Percentiles rank a stretch among this genome's conserved stretches.
phyloP scores from a whole-genome alignment of 768 basidiomycete genomes.

The Pilatotrama ljubarskyi region DNA sequence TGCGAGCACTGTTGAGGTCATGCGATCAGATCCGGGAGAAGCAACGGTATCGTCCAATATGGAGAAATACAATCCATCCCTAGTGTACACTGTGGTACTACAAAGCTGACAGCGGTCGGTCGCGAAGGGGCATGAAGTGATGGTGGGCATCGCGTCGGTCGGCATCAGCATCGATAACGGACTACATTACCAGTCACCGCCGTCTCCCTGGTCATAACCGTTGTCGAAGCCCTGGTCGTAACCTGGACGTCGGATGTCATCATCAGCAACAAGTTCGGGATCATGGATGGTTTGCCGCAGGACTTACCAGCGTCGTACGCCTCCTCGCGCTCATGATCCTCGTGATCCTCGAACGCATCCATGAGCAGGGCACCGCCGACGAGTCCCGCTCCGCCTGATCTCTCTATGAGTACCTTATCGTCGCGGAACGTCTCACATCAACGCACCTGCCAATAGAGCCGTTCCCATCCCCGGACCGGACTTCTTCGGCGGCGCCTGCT shows the following conservation, averaged over 20 bases:
- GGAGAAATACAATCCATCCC: not conserved
- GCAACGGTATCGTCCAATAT: not conserved
- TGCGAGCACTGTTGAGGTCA: not conserved
- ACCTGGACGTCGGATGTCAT: constrained; percentile 11
- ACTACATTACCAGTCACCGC: constrained; percentile 26
- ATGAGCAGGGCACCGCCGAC: constrained; percentile 60
- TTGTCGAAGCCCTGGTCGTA: constrained; percentile 32
- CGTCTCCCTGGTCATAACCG: constrained; percentile 26
- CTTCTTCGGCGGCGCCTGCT: constrained; percentile 43
- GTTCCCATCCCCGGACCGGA: constrained; percentile 53
- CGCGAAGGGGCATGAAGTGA: not conserved
- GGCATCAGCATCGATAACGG: too few relatives aligned
- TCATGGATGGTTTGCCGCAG: too few relatives aligned
- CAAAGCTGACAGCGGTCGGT: not conserved
- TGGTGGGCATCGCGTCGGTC: not conserved
- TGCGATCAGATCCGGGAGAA: not conserved
- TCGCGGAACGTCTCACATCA: not conserved
- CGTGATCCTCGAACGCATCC: constrained; percentile 48
- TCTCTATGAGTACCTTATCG: not conserved
- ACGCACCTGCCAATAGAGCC: constrained; percentile 46
- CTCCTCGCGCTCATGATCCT: constrained; percentile 34
- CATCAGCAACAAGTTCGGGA: constrained; percentile 12
- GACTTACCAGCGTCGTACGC: constrained; percentile 40
- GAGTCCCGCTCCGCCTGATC: constrained; percentile 59
- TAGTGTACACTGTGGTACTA: not conserved